Evolutionary conservation across 495 filamentous ascomycete species (phyloP), one percentile per base, ranked within the genome.

Genomic region (Annulohypoxylon bovei): DNA sequence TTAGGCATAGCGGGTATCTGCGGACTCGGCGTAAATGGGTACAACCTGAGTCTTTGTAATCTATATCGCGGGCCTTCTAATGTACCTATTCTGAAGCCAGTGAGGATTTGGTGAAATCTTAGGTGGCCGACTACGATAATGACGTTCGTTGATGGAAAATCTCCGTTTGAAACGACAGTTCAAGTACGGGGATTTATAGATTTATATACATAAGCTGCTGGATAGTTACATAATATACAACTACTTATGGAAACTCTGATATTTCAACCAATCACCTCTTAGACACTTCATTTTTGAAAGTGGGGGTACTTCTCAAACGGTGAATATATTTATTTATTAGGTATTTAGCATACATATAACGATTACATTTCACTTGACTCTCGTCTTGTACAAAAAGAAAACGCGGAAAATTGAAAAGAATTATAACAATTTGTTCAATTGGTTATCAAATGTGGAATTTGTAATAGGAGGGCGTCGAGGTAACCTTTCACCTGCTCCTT

Each of bases 401-500:
- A n/a, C n/a, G n/a, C n/a, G n/a, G n/a, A n/a, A n/a, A n/a, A n/a
- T n/a, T n/a, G n/a, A n/a, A n/a, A n/a, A n/a, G n/a, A n/a, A n/a
- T n/a, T n/a, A n/a, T n/a, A n/a, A n/a, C n/a, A n/a, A n/a, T n/a
- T 35, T 35, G 32, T 35, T 35, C 32, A 35, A 35, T 35, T 35
- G 32, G 32, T 1, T 5, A 35, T 9, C 6, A 35, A 35, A 35
- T 35, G 32, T 35, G 32, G 37, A 16, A 40, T 40, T 1, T 40
- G 37, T 20, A 42, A 6, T 12, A 42, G 16, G 39, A 42, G 16
- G 39, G 39, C 39, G 39, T 20, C 39, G 39, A 42, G 6, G 39
- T 42, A 42, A 42, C 39, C 39, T 42, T 42, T 49, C 20, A 56
- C 6, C 40, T 59, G 46, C 55, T 27, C 44, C 30, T 61, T 44